Base-by-base conservation (phyloP, 2,329 filamentous ascomycete genomes). In the Microsporum canis region DNA sequence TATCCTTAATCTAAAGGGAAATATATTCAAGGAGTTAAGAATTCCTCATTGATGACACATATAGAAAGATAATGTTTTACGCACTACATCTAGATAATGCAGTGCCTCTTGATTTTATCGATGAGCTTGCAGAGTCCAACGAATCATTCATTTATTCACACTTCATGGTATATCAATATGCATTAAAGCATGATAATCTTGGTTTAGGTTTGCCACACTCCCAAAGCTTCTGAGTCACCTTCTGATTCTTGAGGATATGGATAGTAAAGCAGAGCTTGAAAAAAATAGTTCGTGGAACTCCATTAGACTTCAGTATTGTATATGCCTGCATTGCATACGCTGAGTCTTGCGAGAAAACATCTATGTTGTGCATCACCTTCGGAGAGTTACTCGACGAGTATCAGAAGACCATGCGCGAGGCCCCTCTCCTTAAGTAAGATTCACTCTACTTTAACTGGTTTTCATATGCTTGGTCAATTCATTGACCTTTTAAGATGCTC, bases 311-410 rank as follows among this genome's bases (percentile, higher is more conserved):
- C 14, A 31, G 84, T 12, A 82, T 90, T 49, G 77, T 96, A 0
- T 90, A 91, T 65, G 88, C 89, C 0, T 96, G 91, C 67, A 83
- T 89, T 27, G 76, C 89, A 33, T 89, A 95, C 71, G 87, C 89
- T 2, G 85, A 91, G 57, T 78, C 84, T 64, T 76, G 77, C 0
- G 83, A 84, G 0, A 82, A 89, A 63, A 84, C 81, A 58, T 64
- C 76, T 0, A 83, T 86, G 64, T 82, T 85, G 1, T 74, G 86
- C 10, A 71, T 77, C 34, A 81, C 82, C 8, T 70, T 36, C 33
- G 10, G 5, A 14, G n/a, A 38, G 5, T 17, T 55, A 23, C 51
- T 55, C 51, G 14, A n/a, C 6, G n/a, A 17, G 5, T 7, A 34
- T 55, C 27, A 34, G 14, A 3, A n/a, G 3, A n/a, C 2, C n/a